Base-by-base conservation (phyloP, 2,329 filamentous ascomycete species). In the Paracoccidioides lutzii region DNA sequence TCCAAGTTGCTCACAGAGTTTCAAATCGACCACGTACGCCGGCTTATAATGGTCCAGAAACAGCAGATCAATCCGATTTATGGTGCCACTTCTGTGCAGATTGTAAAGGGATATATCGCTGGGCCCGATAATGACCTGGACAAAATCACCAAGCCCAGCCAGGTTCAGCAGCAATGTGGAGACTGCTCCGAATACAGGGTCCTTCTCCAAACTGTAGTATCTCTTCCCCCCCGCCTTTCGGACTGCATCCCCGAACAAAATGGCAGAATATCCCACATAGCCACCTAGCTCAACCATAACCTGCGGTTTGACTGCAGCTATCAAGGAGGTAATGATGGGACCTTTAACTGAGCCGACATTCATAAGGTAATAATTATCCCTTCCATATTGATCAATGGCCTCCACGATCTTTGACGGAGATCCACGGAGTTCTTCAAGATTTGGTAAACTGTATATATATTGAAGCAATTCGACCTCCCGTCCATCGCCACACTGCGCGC, bases 31-130 rank as follows among this genome's bases (percentile, higher is more conserved):
- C 0, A 79, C 81, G 66, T 91, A 93, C 0, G 83, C 80, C 0
- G 85, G 84, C 69, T 91, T 90, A 70, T 85, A 84, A 68, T 93
- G 88, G 64, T 93, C 88, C 40, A 93, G 72, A 68, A 93, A 91
- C 68, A 90, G 74, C 42, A 90, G 71, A 62, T 89, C 85, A 58
- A 90, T 80, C 48, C 78, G 75, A 30, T 74, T 69, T 30, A 90
- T 66, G 4, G 66, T 63, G 0, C 81, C 81, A 3, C 74, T 67
- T 0, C 71, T 63, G 59, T 82, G 75, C 4, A 91, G 73, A 4
- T 80, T 77, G 51, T 77, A 75, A 48, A 91, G 75, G 0, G 82
- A 83, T n/a, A 77, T 75, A 57, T 84, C 80, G 60, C 84, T 86
- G 3, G 82, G 76, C 3, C 87, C 88, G 30, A 90, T 79, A 22